phyloP scores from a whole-genome alignment of 306 rosid genomes.

The Rosa persica region DNA sequence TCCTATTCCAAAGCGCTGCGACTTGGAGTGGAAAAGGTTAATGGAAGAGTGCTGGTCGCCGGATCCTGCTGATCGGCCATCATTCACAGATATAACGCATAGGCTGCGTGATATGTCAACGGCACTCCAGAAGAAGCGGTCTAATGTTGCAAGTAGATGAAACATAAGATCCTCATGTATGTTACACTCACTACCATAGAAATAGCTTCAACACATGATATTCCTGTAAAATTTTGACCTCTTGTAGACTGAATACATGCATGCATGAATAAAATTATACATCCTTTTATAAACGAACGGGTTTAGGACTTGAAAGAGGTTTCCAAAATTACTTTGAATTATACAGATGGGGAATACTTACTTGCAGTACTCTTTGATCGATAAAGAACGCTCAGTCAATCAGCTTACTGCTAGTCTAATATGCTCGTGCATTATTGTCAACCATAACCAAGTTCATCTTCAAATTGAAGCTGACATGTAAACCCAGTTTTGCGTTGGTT shows the following conservation, averaged over 20 bases:
- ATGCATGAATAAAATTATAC: neutral
- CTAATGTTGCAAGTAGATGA: constrained; percentile 33
- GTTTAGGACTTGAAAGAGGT: too few relatives aligned
- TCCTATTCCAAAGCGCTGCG: constrained; percentile 79
- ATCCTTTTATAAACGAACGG: too few relatives aligned
- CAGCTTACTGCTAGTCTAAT: too few relatives aligned
- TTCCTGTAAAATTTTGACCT: constrained; percentile 9
- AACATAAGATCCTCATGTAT: constrained; percentile 23
- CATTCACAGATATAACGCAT: constrained; percentile 68
- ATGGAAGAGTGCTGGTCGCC: constrained; percentile 96
- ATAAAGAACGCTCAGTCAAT: too few relatives aligned
- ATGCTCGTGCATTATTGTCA: too few relatives aligned
- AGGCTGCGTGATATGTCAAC: constrained; percentile 71
- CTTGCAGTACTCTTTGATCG: too few relatives aligned
- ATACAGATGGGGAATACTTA: too few relatives aligned
- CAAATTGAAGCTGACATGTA: too few relatives aligned
- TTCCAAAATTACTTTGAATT: too few relatives aligned
- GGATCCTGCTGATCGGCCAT: constrained; percentile 71
- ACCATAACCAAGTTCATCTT: neutral
- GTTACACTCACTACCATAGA: constrained; percentile 26
- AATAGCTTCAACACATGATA: constrained; percentile 1
- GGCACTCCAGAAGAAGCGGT: constrained; percentile 57
- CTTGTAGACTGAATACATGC: neutral
- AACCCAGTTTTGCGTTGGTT: too few relatives aligned
- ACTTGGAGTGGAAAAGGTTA: constrained; percentile 68